phyloP scores from a whole-genome alignment of 2,329 filamentous ascomycete genomes.

The Arthrobotrys megalospora region DNA sequence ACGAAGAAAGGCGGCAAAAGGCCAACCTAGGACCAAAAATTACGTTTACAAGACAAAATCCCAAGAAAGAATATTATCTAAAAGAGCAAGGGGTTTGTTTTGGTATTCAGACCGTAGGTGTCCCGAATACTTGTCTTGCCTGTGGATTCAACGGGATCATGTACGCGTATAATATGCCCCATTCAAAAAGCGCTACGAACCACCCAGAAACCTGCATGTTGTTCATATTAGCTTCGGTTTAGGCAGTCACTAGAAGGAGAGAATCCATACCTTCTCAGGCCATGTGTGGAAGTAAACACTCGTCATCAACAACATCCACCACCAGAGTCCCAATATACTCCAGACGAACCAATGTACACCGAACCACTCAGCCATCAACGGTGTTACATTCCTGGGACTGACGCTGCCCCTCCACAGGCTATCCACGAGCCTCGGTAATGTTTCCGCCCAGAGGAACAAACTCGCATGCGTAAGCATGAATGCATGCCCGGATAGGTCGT shows the following conservation, averaged over 20 bases:
- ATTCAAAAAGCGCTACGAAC: constrained; percentile 62
- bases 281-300: constrained; percentile 98
- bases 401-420: constrained; percentile 64
- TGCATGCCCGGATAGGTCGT: constrained; percentile 96
- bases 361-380: constrained; percentile 67
- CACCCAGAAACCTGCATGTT: constrained; percentile 62
- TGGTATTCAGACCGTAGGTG: constrained; percentile 39
- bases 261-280: constrained; percentile 86
- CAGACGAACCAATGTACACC: constrained; percentile 69
- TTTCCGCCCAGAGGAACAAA: constrained; percentile 84
- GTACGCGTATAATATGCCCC: constrained; percentile 62
- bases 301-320: constrained; percentile 99
- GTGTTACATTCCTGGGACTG: constrained; percentile 73
- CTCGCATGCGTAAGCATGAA: constrained; percentile 91
- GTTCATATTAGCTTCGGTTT: constrained; percentile 2
- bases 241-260: neutral
- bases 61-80: neutral
- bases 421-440: constrained; percentile 69
- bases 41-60: constrained; percentile 10
- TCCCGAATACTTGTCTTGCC: constrained; percentile 44
- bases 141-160: constrained; percentile 51
- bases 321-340: constrained; percentile 78
- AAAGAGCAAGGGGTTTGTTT: neutral
- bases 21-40: neutral
- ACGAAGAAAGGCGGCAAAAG: neutral